A percentile compares a stretch with the other conserved stretches of the same genome.
These are phyloP conservation scores for Dactylellina parvicollis DNA, from an alignment of 2,329 filamentous ascomycete genomes.

Conservation along the genomic window DNA sequence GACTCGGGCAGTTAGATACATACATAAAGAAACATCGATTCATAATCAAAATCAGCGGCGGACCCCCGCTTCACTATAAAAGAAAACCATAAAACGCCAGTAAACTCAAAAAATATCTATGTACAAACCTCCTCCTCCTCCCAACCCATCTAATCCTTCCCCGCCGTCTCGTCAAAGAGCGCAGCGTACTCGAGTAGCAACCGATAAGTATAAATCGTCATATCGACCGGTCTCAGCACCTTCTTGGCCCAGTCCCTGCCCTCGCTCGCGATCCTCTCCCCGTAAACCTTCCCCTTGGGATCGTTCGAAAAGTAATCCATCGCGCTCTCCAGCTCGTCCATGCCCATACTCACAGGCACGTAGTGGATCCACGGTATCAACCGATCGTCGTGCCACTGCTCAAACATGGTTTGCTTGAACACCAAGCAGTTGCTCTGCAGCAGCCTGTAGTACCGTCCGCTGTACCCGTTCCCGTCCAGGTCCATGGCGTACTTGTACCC, in stretches of 20 bases:
- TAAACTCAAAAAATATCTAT: slow-evolving; percentile 1
- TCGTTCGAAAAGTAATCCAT: slow-evolving; percentile 64
- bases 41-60: slow-evolving; percentile 9
- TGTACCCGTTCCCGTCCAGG: slow-evolving; percentile 69
- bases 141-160: not conserved
- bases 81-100: slow-evolving; percentile 20
- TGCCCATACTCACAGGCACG: slow-evolving; percentile 65
- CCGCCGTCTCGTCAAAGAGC: slow-evolving; percentile 25
- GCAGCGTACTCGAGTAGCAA: slow-evolving; percentile 68
- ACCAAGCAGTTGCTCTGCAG: slow-evolving; percentile 65
- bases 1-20: not conserved
- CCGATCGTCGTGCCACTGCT: slow-evolving; percentile 70
- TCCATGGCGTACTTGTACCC: slow-evolving; percentile 65
- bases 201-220: slow-evolving; percentile 71
- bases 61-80: not conserved
- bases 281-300: slow-evolving; percentile 64
- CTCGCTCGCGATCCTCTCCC: slow-evolving; percentile 66
- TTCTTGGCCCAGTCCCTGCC: slow-evolving; percentile 68
- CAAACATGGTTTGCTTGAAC: slow-evolving; percentile 67
- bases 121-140: not conserved
- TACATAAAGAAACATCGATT: slow-evolving; percentile 1
- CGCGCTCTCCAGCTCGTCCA: slow-evolving; percentile 67
- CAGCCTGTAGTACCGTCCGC: slow-evolving; percentile 67
- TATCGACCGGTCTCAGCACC: slow-evolving; percentile 69
- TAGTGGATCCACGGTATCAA: slow-evolving; percentile 70